phyloP scores from a whole-genome alignment of 2,329 filamentous ascomycete species.

The Aspergillus hortae region DNA sequence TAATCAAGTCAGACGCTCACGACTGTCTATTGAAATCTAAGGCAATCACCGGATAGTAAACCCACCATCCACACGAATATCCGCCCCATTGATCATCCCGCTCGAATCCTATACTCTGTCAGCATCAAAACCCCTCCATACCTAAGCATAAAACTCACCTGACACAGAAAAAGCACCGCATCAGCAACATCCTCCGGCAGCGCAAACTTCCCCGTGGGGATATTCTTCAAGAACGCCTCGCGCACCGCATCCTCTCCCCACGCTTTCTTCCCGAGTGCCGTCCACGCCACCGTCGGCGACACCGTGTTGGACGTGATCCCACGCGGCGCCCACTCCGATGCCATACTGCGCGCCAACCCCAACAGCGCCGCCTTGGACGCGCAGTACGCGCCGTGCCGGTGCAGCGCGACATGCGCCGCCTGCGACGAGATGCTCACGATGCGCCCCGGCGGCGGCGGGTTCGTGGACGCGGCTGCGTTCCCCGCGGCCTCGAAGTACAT shows the following conservation, averaged over 20 bases:
- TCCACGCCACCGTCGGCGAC: slow-evolving; percentile 47
- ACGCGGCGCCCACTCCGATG: slow-evolving; percentile 44
- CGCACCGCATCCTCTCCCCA: slow-evolving; percentile 36
- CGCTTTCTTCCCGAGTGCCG: slow-evolving; percentile 43
- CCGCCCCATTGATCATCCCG: slow-evolving; percentile 41
- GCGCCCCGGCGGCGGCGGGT: slow-evolving; percentile 32
- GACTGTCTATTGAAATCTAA: neutral
- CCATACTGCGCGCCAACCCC: slow-evolving; percentile 45
- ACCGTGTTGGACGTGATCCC: slow-evolving; percentile 48
- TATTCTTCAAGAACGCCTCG: slow-evolving; percentile 34
- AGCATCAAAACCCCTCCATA: neutral
- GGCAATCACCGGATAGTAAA: slow-evolving; percentile 32
- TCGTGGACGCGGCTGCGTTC: slow-evolving; percentile 9
- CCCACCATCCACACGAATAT: slow-evolving; percentile 39
- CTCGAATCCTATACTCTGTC: slow-evolving; percentile 35
- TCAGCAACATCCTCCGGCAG: slow-evolving; percentile 39
- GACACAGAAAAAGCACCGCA: slow-evolving; percentile 37
- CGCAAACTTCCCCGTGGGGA: slow-evolving; percentile 40
- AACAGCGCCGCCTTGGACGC: slow-evolving; percentile 46
- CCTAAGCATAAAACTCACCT: slow-evolving; percentile 19
- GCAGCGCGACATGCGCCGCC: slow-evolving; percentile 46
- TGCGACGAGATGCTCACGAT: slow-evolving; percentile 48
- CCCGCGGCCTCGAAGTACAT: slow-evolving; percentile 35
- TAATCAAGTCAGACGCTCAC: neutral
- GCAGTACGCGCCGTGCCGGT: slow-evolving; percentile 47